These are phyloP conservation scores for Dictyostelium intermedium DNA, from an alignment of 78 protist species.

Conservation along the genomic window DNA sequence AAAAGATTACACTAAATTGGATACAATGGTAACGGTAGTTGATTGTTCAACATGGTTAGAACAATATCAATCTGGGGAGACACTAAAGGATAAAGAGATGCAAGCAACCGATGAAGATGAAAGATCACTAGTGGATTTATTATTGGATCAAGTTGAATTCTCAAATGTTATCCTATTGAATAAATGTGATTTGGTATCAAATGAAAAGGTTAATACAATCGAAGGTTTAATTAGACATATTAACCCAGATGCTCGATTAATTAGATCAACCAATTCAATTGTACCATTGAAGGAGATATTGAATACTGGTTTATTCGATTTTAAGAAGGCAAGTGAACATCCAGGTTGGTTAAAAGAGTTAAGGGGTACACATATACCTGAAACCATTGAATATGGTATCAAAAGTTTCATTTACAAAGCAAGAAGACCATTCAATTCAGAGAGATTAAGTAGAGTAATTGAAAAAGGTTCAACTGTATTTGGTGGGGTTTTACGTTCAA, in stretches of 20 bases:
- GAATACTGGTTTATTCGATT: constrained; percentile 81
- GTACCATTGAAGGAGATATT: constrained; percentile 72
- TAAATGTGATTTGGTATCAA: constrained; percentile 78
- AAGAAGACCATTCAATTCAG: constrained; percentile 94
- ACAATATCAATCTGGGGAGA: constrained; percentile 15
- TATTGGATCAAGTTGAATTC: constrained; percentile 95
- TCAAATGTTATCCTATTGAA: constrained; percentile 93
- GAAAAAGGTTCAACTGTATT: neutral
- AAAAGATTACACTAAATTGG: constrained; percentile 31
- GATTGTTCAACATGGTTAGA: constrained; percentile 61
- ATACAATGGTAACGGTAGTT: constrained; percentile 82
- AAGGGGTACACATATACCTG: constrained; percentile 82
- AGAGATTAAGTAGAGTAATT: constrained; percentile 17
- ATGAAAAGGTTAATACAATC: neutral
- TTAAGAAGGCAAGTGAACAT: constrained; percentile 54
- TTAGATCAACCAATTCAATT: constrained; percentile 25
- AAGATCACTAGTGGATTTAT: constrained; percentile 83
- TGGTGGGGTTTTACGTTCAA: constrained; percentile 30
- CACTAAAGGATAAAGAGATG: constrained; percentile 35
- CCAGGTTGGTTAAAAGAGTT: constrained; percentile 89
- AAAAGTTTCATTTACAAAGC: constrained; percentile 82
- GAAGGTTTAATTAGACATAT: constrained; percentile 36
- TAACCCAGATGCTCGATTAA: constrained; percentile 78
- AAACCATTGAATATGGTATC: constrained; percentile 91
- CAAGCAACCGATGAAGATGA: constrained; percentile 41